These are phyloP conservation scores for Macrophomina tecta DNA, from an alignment of 2,329 filamentous ascomycete species.

Conservation along the genomic window DNA sequence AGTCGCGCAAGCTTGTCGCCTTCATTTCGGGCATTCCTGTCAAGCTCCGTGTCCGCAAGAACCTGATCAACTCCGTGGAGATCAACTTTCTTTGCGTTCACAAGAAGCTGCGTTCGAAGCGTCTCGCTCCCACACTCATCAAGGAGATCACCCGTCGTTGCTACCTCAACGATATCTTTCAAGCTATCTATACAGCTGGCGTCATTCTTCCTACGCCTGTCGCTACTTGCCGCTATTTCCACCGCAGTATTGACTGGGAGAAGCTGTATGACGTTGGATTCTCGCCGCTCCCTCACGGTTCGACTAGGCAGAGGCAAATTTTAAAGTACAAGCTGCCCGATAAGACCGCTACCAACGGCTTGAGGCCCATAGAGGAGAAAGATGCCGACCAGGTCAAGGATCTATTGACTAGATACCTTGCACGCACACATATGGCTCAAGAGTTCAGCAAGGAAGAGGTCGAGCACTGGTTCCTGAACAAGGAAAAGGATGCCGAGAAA, in stretches of 20 bases:
- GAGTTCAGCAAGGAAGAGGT: constrained; percentile 81
- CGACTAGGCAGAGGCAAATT: constrained; percentile 84
- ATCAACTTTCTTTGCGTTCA: constrained; percentile 99
- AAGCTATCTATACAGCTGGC: constrained; percentile 95
- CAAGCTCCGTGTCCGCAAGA: constrained; percentile 77
- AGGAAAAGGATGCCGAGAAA: constrained; percentile 62
- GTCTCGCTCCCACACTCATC: constrained; percentile 91
- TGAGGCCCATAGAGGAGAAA: constrained; percentile 79
- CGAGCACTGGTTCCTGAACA: constrained; percentile 84
- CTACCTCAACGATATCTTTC: constrained; percentile 85
- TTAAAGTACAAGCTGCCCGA: constrained; percentile 84
- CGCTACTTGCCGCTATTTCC: constrained; percentile 93
- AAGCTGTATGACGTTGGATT: constrained; percentile 96
- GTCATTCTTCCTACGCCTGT: constrained; percentile 90
- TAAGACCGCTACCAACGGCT: constrained; percentile 71
- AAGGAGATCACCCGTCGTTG: constrained; percentile 95
- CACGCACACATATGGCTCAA: constrained; percentile 82
- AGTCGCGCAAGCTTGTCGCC: constrained; percentile 86
- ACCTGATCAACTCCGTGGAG: constrained; percentile 78
- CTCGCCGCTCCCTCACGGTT: constrained; percentile 81
- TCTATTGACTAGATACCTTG: constrained; percentile 77
- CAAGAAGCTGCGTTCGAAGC: constrained; percentile 94
- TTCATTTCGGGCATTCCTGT: constrained; percentile 96
- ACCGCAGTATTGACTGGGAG: constrained; percentile 91
- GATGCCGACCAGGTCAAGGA: constrained; percentile 78